These are phyloP conservation scores for Rosa rugosa DNA, from an alignment of 306 rosid species.

Conservation along the genomic window DNA sequence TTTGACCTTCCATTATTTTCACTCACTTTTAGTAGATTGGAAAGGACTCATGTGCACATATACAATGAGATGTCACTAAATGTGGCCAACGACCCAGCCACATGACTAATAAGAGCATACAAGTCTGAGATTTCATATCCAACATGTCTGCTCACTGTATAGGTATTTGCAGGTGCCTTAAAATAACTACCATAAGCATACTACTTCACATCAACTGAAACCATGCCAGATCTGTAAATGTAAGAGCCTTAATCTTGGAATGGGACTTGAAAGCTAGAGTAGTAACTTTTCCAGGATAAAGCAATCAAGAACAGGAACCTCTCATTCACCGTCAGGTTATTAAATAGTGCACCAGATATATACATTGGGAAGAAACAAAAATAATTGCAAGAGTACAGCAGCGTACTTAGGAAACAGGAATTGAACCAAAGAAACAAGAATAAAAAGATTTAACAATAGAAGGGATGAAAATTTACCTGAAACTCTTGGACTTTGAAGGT, in stretches of 20 bases:
- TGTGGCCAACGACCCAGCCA: not conserved
- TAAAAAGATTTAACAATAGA: not conserved
- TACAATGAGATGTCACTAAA: not conserved
- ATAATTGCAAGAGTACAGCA: not conserved
- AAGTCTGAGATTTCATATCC: not conserved
- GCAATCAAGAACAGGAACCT: conserved; percentile 70
- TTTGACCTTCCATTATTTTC: conserved; percentile 64
- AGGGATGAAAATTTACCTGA: conserved; percentile 53
- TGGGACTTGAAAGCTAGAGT: conserved; percentile 58
- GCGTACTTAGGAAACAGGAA: not conserved
- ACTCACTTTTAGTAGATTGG: conserved; percentile 51
- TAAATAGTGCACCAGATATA: conserved; percentile 3
- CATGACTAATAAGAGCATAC: not conserved
- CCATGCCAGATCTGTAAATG: conserved; percentile 67
- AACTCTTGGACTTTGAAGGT: conserved; percentile 57
- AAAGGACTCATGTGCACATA: conserved; percentile 80
- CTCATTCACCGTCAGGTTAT: conserved; percentile 55
- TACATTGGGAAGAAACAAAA: not conserved
- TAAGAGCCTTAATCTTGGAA: conserved; percentile 71
- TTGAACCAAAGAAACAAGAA: not conserved
- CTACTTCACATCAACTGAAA: conserved; percentile 64
- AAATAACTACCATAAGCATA: conserved; percentile 54
- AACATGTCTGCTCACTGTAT: conserved; percentile 48
- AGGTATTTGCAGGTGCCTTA: conserved; percentile 59
- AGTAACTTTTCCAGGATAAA: conserved; percentile 68